Conservation (phyloP, 176 grass and related monocot species). For the Triticum monococcum region DNA sequence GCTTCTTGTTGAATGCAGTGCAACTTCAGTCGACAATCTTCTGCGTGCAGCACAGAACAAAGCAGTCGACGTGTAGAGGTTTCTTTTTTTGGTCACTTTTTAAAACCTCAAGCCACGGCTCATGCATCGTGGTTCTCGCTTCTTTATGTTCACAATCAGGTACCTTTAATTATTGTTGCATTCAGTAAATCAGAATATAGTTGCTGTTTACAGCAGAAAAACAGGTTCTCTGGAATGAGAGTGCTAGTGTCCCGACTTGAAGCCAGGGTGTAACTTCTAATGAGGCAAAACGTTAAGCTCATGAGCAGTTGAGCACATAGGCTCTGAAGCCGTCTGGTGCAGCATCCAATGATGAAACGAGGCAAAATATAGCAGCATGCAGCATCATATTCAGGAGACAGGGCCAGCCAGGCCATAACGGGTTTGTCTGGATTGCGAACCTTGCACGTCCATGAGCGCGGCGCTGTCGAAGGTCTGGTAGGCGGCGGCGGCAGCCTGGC, state of each 20-base stretch:
- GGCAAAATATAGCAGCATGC: background rate
- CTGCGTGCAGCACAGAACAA: background rate
- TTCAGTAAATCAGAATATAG: background rate
- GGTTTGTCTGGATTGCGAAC: background rate
- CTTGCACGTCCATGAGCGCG: conserved; percentile 61
- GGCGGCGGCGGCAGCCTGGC: conserved; percentile 13
- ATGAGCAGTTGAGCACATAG: background rate
- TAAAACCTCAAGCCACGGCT: background rate
- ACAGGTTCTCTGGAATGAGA: background rate
- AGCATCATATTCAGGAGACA: background rate
- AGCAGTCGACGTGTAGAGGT: background rate
- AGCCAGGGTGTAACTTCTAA: background rate
- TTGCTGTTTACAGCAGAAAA: background rate
- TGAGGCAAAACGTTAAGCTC: background rate
- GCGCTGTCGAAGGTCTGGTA: conserved; percentile 45
- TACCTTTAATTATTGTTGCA: background rate
- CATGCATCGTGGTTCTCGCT: background rate
- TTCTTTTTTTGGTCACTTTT: background rate
- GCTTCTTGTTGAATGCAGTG: background rate
- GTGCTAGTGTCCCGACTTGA: background rate
- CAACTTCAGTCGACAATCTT: background rate
- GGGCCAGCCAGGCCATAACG: background rate
- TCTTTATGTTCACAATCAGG: background rate
- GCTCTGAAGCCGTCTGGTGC: background rate
- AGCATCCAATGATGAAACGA: background rate